Base-by-base conservation (phyloP, 1,284 basidiomycete genomes). In the Trichosporon asahii region DNA sequence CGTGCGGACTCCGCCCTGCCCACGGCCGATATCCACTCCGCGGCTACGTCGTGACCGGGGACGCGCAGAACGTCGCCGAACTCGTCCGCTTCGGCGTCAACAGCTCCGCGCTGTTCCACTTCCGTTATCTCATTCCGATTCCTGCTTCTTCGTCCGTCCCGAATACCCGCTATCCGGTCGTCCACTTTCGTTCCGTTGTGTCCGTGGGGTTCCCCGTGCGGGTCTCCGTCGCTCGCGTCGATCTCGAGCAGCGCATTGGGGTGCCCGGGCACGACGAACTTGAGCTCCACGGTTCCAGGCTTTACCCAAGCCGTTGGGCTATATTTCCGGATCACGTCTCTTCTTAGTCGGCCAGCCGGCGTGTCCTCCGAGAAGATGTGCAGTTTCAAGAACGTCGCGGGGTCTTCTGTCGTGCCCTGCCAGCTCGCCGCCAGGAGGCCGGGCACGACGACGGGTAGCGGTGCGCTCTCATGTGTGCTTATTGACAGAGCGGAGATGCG, bases 1-100 rank as follows among this genome's bases (percentile, higher is more conserved):
- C 63, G 55, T 67, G 67, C 21, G 67, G 67, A 4, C 66, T 70
- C 55, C 66, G 66, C 37, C 25, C 18, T 11, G 66, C 68, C 14
- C 29, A 64, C n/a, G 53, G 66, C 44, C 60, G 69, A 18, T 90
- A 73, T 65, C 73, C 73, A 73, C 31, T 70, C 55, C 65, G 74
- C 53, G 25, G 33, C 75, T 21, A 69, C 4, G 44, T 46, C 35
- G 15, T 49, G 63, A 23, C 66, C 66, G 14, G 73, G 61, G 27
- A 77, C 61, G 23, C 70, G 57, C 33, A 73, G 4, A 44, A 77
- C 55, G 67, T 77, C 76, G 4, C 73, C 73, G 67, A 75, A 66
- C 25, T 40, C 21, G 27, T 35, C 61, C 55, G 73, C 68, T 40
- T 77, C 76, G 60, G 65, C 68, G n/a, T 68, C 37, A 14, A 76